Evolutionary conservation across 768 basidiomycete genomes (phyloP), one percentile per base, ranked within the genome.

Genomic region (Scleroderma bovista): DNA sequence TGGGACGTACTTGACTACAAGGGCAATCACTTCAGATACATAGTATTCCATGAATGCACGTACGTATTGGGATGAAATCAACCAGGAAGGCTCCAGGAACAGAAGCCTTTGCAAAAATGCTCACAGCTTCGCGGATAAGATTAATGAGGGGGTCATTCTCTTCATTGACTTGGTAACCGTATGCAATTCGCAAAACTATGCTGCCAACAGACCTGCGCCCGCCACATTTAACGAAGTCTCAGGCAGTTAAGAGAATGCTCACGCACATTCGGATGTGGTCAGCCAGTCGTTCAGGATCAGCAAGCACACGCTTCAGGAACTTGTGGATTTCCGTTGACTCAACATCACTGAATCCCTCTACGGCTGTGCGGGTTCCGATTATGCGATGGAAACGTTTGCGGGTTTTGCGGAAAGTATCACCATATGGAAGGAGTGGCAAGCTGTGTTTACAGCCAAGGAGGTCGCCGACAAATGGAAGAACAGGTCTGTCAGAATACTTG

Each of bases 401-500:
- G 24, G 17, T 42, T 26, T 29, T 51, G 17, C 43, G 10, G 29
- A 48, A 44, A 12, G 22, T 32, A 31, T 38, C 31, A 19, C 42
- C 53, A n/a, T 48, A 44, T 33, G 37, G 42, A 16, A 34, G 12
- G 3, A 42, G 51, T 15, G 32, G 36, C 5, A 45, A 29, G 16
- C 32, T 47, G 16, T 17, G 33, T 26, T 48, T 48, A 17, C 33
- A 44, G 15, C 50, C 40, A 16, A 44, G 38, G 16, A 52, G 16
- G 19, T 51, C 38, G 6, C 39, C 40, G 16, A 32, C 41, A 40
- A 52, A 17, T 15, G 39, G 31, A 33, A 77, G 75, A 43, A 72
- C 67, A 46, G 75, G 77, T 29, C 75, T 70, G 60, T 78, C 75
- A 38, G 74, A 76, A 57, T 76, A 78, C 29, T 74, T 72, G 12